These are phyloP conservation scores for Aspergillus sclerotioniger DNA, from an alignment of 495 filamentous ascomycete species.

Conservation along the genomic window DNA sequence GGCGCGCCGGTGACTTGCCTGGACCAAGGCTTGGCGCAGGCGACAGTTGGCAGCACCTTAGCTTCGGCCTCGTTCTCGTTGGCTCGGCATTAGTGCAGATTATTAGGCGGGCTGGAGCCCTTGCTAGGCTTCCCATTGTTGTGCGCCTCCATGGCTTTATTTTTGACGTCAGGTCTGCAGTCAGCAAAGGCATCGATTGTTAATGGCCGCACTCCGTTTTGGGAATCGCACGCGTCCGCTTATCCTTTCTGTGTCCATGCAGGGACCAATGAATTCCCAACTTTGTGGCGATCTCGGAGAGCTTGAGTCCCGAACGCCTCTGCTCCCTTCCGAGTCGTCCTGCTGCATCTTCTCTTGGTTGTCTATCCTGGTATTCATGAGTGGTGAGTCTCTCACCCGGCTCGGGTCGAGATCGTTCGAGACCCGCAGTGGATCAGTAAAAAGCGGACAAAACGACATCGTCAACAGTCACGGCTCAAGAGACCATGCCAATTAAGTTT, in stretches of 20 bases:
- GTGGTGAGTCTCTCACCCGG: background rate
- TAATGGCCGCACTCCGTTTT: background rate
- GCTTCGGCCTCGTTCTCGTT: conserved; percentile 6
- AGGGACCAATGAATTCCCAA: background rate
- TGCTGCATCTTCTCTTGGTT: background rate
- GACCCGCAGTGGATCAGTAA: conserved; percentile 3
- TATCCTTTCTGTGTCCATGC: background rate
- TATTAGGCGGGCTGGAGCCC: background rate
- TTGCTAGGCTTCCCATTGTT: background rate
- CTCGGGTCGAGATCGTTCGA: background rate
- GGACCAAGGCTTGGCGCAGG: conserved; percentile 3
- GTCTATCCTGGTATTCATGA: background rate
- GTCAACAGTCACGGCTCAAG: background rate
- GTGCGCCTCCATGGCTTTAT: background rate
- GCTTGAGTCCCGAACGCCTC: background rate
- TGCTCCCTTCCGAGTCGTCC: background rate
- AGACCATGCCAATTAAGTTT: background rate
- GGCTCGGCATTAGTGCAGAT: conserved; percentile 7
- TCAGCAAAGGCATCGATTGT: background rate
- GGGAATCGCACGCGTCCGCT: background rate
- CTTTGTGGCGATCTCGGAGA: background rate
- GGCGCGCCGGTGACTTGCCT: background rate
- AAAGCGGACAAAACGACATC: background rate
- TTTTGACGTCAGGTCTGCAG: conserved; percentile 4
- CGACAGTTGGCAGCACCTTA: conserved; percentile 6